Percentiles rank a stretch among this genome's conserved stretches.
phyloP scores from a whole-genome alignment of 768 basidiomycete genomes.

The Leccinum arenicola region DNA sequence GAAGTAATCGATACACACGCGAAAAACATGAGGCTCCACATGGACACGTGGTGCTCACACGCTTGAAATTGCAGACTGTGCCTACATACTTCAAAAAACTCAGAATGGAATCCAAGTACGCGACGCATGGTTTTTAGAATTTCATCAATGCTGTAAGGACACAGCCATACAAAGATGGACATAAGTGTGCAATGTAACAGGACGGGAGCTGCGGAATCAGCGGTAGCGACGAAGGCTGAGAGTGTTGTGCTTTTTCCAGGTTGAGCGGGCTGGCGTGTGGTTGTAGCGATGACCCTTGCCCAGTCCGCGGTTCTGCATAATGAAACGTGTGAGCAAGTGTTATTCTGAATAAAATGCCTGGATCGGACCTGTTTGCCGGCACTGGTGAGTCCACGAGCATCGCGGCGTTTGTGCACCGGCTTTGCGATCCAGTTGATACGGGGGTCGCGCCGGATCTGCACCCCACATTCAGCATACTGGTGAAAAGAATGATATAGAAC shows the following conservation, averaged over 20 bases:
- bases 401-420: conserved; percentile 98
- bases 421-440: conserved; percentile 99
- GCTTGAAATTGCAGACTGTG: not conserved
- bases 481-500: conserved; percentile 7
- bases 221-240: conserved; percentile 88
- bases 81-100: not conserved
- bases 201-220: conserved; percentile 34
- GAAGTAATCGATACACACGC: conserved; percentile 14
- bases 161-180: conserved; percentile 29
- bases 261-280: conserved; percentile 84
- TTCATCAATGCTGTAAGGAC: conserved; percentile 10
- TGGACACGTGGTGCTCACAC: not conserved
- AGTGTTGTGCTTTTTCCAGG: conserved; percentile 99
- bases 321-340: conserved; percentile 3
- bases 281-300: conserved; percentile 96
- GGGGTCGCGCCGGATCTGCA: conserved; percentile 87
- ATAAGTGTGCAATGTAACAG: conserved; percentile 16
- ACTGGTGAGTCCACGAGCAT: conserved; percentile 95
- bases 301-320: conserved; percentile 83
- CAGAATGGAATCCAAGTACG: not conserved
- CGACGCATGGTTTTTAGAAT: conserved; percentile 8
- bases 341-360: not conserved
- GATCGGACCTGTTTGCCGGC: conserved; percentile 85
- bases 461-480: conserved; percentile 11
- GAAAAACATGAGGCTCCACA: conserved; percentile 15